Percentiles rank a stretch among this genome's conserved stretches.
Evolutionary conservation across 345 rosid genomes (phyloP).

Genomic region (Lagerstroemia speciosa): DNA sequence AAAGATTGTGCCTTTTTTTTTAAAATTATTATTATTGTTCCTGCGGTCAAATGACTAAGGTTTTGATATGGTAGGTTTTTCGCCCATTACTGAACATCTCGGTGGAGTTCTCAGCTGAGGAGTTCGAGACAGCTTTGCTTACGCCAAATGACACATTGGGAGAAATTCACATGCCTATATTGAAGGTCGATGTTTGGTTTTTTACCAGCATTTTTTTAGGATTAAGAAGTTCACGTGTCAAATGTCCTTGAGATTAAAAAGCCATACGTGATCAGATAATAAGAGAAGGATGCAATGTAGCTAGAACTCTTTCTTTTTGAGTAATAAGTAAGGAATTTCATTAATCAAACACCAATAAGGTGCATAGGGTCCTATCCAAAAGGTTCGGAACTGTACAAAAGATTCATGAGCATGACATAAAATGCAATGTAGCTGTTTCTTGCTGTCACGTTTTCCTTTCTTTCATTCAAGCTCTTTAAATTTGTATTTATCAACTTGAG

Average conservation of each 20-base stretch:
- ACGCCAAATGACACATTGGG: conserved; percentile 85
- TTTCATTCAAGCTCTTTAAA: neutral
- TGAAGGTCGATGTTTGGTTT: conserved; percentile 65
- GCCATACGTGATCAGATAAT: neutral
- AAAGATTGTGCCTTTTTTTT: neutral
- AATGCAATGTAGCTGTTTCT: neutral
- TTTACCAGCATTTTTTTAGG: neutral
- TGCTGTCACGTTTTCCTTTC: neutral
- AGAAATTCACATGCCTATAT: conserved; percentile 84
- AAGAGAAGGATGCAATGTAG: neutral
- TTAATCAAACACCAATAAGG: too few relatives aligned
- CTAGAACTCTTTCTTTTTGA: too few relatives aligned
- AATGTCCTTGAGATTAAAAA: neutral
- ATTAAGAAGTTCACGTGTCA: too few relatives aligned
- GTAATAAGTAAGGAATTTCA: too few relatives aligned
- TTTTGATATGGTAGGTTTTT: conserved; percentile 53
- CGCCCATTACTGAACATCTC: conserved; percentile 72
- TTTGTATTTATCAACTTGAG: neutral
- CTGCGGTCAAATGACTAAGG: conserved; percentile 1
- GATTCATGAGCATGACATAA: too few relatives aligned
- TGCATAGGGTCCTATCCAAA: too few relatives aligned
- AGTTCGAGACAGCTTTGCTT: conserved; percentile 87
- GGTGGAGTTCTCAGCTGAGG: conserved; percentile 90
- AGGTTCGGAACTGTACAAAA: too few relatives aligned
- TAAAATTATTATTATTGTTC: too few relatives aligned